Percentiles rank a stretch among this genome's conserved stretches.
phyloP scores from a whole-genome alignment of 2,329 filamentous ascomycete genomes.

The Ophiosphaerella korrae region DNA sequence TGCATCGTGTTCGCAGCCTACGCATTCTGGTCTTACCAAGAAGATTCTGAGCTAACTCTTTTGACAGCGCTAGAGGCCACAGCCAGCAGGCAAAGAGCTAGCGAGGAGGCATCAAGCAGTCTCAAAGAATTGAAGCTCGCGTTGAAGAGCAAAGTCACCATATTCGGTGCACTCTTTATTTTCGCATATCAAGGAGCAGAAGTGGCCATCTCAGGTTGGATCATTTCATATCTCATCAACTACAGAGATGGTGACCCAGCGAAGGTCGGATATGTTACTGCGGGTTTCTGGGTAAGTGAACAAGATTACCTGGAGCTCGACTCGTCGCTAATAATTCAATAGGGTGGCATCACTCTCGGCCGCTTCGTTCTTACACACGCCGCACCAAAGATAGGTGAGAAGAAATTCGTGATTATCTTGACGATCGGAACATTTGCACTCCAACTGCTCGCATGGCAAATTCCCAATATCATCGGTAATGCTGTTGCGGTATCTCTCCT shows the following conservation, averaged over 20 bases:
- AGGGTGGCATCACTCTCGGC: conserved; percentile 76
- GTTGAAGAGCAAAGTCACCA: conserved; percentile 62
- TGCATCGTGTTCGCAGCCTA: conserved; percentile 66
- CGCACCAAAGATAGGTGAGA: conserved; percentile 72
- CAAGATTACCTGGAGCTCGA: not conserved
- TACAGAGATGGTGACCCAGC: conserved; percentile 71
- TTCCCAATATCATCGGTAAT: conserved; percentile 68
- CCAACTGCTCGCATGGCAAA: conserved; percentile 77
- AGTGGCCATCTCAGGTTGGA: conserved; percentile 83
- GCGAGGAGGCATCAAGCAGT: conserved; percentile 48
- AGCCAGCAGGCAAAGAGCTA: conserved; percentile 47
- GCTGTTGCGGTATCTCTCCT: conserved; percentile 62
- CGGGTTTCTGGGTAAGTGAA: conserved; percentile 65
- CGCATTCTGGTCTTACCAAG: conserved; percentile 73
- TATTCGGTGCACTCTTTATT: conserved; percentile 80
- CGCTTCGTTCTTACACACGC: conserved; percentile 72
- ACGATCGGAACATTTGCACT: conserved; percentile 67
- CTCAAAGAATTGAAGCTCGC: conserved; percentile 57
- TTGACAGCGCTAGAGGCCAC: conserved; percentile 52
- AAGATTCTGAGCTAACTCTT: conserved; percentile 58
- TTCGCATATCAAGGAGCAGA: conserved; percentile 87
- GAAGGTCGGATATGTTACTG: conserved; percentile 78
- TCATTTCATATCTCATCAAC: conserved; percentile 81
- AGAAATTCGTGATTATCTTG: conserved; percentile 67
- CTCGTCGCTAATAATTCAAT: conserved; percentile 35